Evolutionary conservation across 2,329 filamentous ascomycete genomes (phyloP).

Genomic region (Aspergillus quadrilineatus): DNA sequence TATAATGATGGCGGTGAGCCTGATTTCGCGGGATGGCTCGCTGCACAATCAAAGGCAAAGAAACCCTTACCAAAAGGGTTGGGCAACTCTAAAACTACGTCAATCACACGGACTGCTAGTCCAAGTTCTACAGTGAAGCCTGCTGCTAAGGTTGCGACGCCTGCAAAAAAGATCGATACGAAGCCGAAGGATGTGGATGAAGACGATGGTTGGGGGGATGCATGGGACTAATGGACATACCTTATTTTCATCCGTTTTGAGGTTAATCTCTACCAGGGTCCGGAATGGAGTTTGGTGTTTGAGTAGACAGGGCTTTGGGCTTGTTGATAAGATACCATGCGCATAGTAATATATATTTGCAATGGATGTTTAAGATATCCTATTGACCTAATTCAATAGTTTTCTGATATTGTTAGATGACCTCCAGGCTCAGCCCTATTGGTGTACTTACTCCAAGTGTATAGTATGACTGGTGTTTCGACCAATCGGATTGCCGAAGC

Average conservation of each 20-base stretch:
- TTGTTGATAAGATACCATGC: slow-evolving; percentile 11
- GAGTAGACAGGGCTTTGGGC: neutral
- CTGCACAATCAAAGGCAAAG: slow-evolving; percentile 75
- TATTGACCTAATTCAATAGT: neutral
- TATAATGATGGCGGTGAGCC: slow-evolving; percentile 86
- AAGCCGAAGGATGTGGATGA: slow-evolving; percentile 53
- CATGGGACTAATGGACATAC: slow-evolving; percentile 42
- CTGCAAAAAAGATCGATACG: slow-evolving; percentile 67
- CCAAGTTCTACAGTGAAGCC: slow-evolving; percentile 45
- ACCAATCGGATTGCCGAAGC: slow-evolving; percentile 15
- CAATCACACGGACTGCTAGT: slow-evolving; percentile 40
- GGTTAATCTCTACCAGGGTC: neutral
- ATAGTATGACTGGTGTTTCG: neutral
- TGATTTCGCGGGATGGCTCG: slow-evolving; percentile 93
- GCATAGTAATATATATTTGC: slow-evolving; percentile 1
- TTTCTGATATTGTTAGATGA: too few species aligned
- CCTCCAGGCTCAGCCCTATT: neutral
- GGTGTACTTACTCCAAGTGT: neutral
- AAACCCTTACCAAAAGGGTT: slow-evolving; percentile 83
- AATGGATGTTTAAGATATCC: neutral
- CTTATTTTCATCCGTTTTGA: neutral
- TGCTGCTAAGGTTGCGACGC: slow-evolving; percentile 42
- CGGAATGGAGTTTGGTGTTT: neutral
- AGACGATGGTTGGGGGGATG: slow-evolving; percentile 51
- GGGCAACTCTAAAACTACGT: slow-evolving; percentile 55